Base-by-base conservation (phyloP, 768 basidiomycete species). In the Pleurotus sapidus region DNA sequence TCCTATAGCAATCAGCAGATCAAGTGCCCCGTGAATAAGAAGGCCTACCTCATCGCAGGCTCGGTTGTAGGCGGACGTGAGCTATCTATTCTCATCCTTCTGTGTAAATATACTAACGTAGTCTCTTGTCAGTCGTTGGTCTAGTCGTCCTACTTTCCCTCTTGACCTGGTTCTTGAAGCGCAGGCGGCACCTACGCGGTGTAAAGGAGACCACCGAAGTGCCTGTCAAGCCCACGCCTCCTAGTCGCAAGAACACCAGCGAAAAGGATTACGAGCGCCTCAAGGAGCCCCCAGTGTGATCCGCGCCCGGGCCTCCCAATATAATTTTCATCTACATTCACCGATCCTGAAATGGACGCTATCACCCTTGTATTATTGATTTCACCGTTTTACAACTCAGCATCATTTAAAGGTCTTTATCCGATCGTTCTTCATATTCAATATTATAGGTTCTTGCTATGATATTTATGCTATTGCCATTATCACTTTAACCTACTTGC, bases 201-300 rank as follows among this genome's bases (percentile, higher is more conserved):
- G 6, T 30, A 14, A 11, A 40, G 2, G 42, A 45, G 20, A 45
- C 42, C 8, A n/a, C 24, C 3, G 49, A 50, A n/a, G 49, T 24
- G n/a, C 49, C 39, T 3, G 4, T 39, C 17, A 54, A 42, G 24
- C 51, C 51, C 9, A 54, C 39, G 11, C 51, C 51, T 15, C 37
- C 34, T n/a, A 54, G 51, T 42, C 51, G 51, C 20, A 54, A 54
- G 24, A 54, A 54, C 39, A 54, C 51, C 6, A 39, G 40, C 20
- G 51, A 54, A 24, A 54, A 54, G 24, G 51, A 54, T 18, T 54
- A 54, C 39, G 11, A 37, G 37, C 15, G 18, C 39, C 39, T 54
- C 4, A 20, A 24, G 15, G 51, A 54, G 4, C 18, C 51, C 11
- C 51, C 51, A 15, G 39, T 25, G 5, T 50, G 37, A 50, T 20